Percentiles rank a stretch among this genome's conserved stretches.
Evolutionary conservation across 169 alveolate genomes (phyloP).

Genomic region (Plasmodium gonderi): DNA sequence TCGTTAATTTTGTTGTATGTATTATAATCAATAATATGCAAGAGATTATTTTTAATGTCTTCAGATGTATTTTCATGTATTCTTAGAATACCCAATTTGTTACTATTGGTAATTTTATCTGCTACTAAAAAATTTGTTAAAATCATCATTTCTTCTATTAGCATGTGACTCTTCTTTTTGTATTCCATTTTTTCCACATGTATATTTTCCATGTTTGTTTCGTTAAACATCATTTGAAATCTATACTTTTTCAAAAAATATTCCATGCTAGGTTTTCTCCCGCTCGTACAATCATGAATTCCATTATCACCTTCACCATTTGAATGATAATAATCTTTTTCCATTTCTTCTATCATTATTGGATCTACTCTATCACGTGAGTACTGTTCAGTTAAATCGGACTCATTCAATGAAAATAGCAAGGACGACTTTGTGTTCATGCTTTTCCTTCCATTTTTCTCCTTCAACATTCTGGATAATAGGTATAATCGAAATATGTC

Average conservation of each 20-base stretch:
- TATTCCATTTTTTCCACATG: slow-evolving; percentile 37
- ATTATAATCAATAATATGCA: slow-evolving; percentile 47
- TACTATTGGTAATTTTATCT: slow-evolving; percentile 74
- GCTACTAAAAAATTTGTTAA: slow-evolving; percentile 85
- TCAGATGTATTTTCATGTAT: slow-evolving; percentile 81
- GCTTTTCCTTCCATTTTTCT: slow-evolving; percentile 42
- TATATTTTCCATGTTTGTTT: slow-evolving; percentile 61
- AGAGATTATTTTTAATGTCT: slow-evolving; percentile 77
- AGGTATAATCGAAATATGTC: slow-evolving; percentile 53
- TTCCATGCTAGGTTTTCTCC: no score
- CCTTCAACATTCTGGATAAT: slow-evolving; percentile 37
- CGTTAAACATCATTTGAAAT: slow-evolving; percentile 3
- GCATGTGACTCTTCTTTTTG: slow-evolving; percentile 81
- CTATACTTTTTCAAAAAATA: background rate
- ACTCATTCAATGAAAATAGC: slow-evolving; percentile 16
- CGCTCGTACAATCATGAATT: background rate
- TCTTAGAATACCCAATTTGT: slow-evolving; percentile 77
- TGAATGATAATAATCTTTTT: background rate
- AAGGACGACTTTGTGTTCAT: slow-evolving; percentile 11
- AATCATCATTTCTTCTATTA: slow-evolving; percentile 88
- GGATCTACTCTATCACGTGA: background rate
- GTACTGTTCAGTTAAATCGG: background rate
- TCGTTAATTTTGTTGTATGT: slow-evolving; percentile 40
- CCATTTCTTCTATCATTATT: slow-evolving; percentile 6
- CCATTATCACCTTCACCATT: background rate